Evolutionary conservation across 257 asterid species (phyloP).

Genomic region (Echium plantagineum): DNA sequence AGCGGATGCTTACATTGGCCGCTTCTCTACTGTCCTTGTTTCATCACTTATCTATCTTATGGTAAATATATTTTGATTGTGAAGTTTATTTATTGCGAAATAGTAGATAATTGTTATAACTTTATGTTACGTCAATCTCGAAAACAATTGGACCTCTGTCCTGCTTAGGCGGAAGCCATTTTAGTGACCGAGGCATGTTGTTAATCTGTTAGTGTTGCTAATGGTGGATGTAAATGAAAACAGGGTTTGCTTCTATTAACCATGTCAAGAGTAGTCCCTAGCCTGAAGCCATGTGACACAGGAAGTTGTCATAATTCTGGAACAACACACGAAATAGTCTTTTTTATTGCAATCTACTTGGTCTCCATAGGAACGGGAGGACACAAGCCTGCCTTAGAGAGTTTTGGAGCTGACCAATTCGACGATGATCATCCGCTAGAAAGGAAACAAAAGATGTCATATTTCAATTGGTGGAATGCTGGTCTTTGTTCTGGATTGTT

Average conservation of each 20-base stretch:
- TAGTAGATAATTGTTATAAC: too few species aligned
- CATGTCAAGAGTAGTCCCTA: slow-evolving; percentile 51
- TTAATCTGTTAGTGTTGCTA: not conserved
- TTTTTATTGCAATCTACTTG: slow-evolving; percentile 69
- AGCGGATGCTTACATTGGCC: slow-evolving; percentile 85
- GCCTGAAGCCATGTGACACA: slow-evolving; percentile 36
- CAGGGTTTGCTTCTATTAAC: slow-evolving; percentile 77
- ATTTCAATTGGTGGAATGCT: slow-evolving; percentile 89
- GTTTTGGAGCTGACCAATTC: slow-evolving; percentile 96
- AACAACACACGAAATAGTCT: slow-evolving; percentile 37
- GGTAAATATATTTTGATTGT: slow-evolving; percentile 33
- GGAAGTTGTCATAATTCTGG: slow-evolving; percentile 22
- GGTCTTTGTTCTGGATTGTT: slow-evolving; percentile 63
- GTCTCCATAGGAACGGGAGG: slow-evolving; percentile 84
- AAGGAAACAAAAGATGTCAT: slow-evolving; percentile 57
- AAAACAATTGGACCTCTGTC: too few species aligned
- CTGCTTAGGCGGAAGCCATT: too few species aligned
- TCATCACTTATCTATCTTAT: slow-evolving; percentile 53
- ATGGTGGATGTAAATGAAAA: not conserved
- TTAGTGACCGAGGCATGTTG: too few species aligned
- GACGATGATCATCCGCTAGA: slow-evolving; percentile 73
- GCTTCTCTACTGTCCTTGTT: slow-evolving; percentile 58
- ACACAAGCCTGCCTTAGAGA: slow-evolving; percentile 79
- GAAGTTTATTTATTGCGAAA: too few species aligned
- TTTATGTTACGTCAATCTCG: too few species aligned